A percentile compares a stretch with the other conserved stretches of the same genome.
Evolutionary conservation across 2,329 filamentous ascomycete genomes (phyloP).

Genomic region (Aspergillus tamarii): DNA sequence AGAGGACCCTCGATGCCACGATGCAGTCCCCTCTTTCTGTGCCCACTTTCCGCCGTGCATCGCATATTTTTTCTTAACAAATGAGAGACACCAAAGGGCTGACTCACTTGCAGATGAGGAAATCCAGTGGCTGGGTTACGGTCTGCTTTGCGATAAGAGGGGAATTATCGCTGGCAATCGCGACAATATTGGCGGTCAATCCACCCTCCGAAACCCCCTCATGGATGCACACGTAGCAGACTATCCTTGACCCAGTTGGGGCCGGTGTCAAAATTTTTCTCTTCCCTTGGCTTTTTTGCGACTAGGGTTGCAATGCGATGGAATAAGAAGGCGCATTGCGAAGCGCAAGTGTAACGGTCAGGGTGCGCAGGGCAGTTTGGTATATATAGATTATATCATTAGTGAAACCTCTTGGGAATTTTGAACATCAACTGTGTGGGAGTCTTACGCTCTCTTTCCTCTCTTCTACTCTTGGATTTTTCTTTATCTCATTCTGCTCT

Average conservation of each 20-base stretch:
- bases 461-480: not conserved
- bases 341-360: not conserved
- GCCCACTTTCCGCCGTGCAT: conserved; percentile 1
- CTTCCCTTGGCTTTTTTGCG: not conserved
- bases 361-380: not conserved
- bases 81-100: not conserved
- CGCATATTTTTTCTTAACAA: not conserved
- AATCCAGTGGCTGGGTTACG: not conserved
- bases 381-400: not conserved
- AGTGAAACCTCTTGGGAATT: not conserved
- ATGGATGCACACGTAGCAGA: conserved; percentile 2
- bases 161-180: not conserved
- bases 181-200: conserved; percentile 1
- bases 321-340: conserved; percentile 2
- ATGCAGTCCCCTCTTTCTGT: not conserved
- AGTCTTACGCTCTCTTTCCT: not conserved
- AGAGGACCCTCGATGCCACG: not conserved
- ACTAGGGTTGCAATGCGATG: not conserved
- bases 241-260: conserved; percentile 4
- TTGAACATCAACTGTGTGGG: not conserved
- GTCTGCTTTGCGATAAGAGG: not conserved
- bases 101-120: not conserved
- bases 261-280: not conserved
- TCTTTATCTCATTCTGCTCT: not conserved
- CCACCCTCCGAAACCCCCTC: not conserved